These are phyloP conservation scores for Kurtzmaniella quercitrusa DNA, from an alignment of 1,139 yeast species.

Conservation along the genomic window DNA sequence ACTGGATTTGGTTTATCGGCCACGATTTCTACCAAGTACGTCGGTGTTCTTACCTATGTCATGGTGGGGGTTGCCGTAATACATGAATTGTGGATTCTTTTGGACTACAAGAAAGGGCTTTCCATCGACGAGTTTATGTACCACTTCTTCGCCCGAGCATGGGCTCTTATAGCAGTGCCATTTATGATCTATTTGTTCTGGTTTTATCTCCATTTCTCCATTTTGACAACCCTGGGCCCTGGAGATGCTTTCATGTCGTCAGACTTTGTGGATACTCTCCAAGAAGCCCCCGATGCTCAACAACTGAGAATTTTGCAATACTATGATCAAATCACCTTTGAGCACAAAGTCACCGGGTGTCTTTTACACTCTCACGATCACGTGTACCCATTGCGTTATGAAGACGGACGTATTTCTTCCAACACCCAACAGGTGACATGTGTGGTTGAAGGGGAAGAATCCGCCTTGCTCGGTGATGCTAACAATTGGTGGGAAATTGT, in stretches of 20 bases:
- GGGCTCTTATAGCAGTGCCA: slow-evolving; percentile 74
- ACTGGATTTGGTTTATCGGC: slow-evolving; percentile 87
- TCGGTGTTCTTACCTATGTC: slow-evolving; percentile 86
- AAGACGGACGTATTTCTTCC: slow-evolving; percentile 93
- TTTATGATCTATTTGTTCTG: slow-evolving; percentile 80
- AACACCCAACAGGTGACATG: slow-evolving; percentile 95
- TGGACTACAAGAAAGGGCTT: slow-evolving; percentile 70
- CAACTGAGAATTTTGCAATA: slow-evolving; percentile 70
- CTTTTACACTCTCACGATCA: slow-evolving; percentile 76
- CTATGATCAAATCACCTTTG: slow-evolving; percentile 70
- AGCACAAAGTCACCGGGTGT: slow-evolving; percentile 72
- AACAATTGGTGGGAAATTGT: slow-evolving; percentile 87
- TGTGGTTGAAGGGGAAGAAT: slow-evolving; percentile 28
- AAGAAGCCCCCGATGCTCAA: slow-evolving; percentile 74
- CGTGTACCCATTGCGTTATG: slow-evolving; percentile 84
- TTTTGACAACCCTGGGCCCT: slow-evolving; percentile 84
- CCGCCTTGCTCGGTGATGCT: slow-evolving; percentile 38
- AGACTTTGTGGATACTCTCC: slow-evolving; percentile 87
- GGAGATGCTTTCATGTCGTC: slow-evolving; percentile 94
- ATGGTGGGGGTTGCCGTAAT: slow-evolving; percentile 84
- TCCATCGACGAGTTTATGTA: slow-evolving; percentile 52
- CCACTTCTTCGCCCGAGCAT: slow-evolving; percentile 75
- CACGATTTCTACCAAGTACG: slow-evolving; percentile 92
- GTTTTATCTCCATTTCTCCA: slow-evolving; percentile 88
- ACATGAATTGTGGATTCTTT: slow-evolving; percentile 80